Base-by-base conservation (phyloP, 2,329 filamentous ascomycete species). In the Aureobasidium sp. region DNA sequence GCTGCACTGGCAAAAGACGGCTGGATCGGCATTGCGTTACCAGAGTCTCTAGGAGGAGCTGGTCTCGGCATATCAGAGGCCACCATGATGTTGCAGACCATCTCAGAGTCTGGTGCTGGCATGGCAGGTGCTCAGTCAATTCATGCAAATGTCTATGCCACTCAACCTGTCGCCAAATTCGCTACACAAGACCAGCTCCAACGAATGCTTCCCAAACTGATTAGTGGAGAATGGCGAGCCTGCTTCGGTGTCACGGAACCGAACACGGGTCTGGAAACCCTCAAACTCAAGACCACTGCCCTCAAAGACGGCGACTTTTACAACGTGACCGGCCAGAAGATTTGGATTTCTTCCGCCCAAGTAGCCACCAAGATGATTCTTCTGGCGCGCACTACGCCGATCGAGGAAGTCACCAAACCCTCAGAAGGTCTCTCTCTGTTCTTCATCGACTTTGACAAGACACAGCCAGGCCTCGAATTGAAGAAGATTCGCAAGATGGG, bases 211-310 rank as follows among this genome's bases (percentile, higher is more conserved):
- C 85, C 87, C 0, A 84, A 84, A 56, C 85, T 94, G 63, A 87
- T 94, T 42, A 82, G 81, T 7, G 90, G 90, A 2, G 80, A 85
- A 66, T 88, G 81, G 81, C 79, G 89, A 60, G 85, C 84, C 0
- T 94, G 90, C 70, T 94, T 94, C 66, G 90, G 89, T 14, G 89
- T 94, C 1, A 93, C 89, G n/a, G 90, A 93, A 71, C 89, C 89
- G 0, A 87, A 91, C 65, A 86, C 88, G 0, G 90, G 90, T 0
- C 82, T 95, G 1, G 87, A 95, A 63, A 95, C 90, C 0, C 77
- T 92, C 12, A 83, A 86, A 45, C 77, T 95, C 3, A 80, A 79
- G 42, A 93, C 89, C 0, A 75, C 76, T 6, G 90, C 90, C 0
- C 80, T 73, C 34, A 82, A 80, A 66, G 82, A 84, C 22, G 83